Evolutionary conservation across 2,329 filamentous ascomycete species (phyloP).

Genomic region (Polychaeton citri): DNA sequence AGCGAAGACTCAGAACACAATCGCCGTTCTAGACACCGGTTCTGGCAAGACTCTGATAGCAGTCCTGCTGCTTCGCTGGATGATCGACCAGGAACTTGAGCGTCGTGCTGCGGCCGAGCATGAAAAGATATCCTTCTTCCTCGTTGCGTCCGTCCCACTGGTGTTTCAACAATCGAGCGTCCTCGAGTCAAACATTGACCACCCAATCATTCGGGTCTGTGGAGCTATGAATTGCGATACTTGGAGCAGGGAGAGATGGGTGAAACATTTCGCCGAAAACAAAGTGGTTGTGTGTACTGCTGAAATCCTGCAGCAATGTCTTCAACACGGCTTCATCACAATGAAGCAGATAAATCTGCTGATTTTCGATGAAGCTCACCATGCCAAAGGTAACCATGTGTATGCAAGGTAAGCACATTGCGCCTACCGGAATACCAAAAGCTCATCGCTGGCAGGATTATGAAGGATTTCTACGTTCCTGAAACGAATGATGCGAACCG

Average conservation of each 20-base stretch:
- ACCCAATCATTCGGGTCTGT: slow-evolving; percentile 59
- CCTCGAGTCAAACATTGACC: slow-evolving; percentile 65
- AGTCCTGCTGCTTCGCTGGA: slow-evolving; percentile 65
- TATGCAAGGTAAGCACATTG: slow-evolving; percentile 51
- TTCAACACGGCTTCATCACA: slow-evolving; percentile 63
- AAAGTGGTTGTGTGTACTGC: slow-evolving; percentile 90
- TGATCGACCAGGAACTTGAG: slow-evolving; percentile 65
- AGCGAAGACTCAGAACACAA: slow-evolving; percentile 73
- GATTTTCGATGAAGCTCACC: slow-evolving; percentile 92
- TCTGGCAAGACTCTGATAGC: slow-evolving; percentile 96
- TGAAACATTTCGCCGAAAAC: slow-evolving; percentile 44
- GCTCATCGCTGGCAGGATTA: slow-evolving; percentile 41
- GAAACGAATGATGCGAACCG: slow-evolving; percentile 32
- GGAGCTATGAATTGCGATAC: slow-evolving; percentile 53
- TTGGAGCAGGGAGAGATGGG: slow-evolving; percentile 49
- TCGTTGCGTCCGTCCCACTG: slow-evolving; percentile 75
- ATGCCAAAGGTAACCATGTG: slow-evolving; percentile 84
- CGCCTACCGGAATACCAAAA: background rate
- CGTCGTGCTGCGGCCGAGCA: slow-evolving; percentile 46
- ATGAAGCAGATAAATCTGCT: slow-evolving; percentile 80
- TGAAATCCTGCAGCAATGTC: slow-evolving; percentile 66
- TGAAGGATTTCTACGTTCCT: slow-evolving; percentile 68
- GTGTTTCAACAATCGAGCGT: slow-evolving; percentile 84
- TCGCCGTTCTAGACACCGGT: slow-evolving; percentile 89
- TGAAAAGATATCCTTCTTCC: slow-evolving; percentile 65